Percentiles rank a stretch among this genome's conserved stretches.
These are phyloP conservation scores for Entamoeba dispar DNA, from an alignment of 208 protist genomes.

Conservation along the genomic window DNA sequence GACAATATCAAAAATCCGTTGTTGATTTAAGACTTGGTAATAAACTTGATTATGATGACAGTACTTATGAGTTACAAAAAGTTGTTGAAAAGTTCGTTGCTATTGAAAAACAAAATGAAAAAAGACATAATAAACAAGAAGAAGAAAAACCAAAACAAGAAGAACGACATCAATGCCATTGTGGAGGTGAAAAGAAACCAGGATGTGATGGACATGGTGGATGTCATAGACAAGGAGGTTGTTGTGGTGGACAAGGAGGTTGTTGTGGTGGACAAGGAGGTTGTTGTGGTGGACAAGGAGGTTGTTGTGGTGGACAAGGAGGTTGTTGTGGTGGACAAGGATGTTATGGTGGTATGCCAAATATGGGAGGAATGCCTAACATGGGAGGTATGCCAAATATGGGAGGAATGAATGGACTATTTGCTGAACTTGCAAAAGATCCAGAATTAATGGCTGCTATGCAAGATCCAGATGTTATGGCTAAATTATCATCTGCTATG, in stretches of 20 bases:
- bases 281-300: no score
- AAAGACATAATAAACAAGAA: neutral
- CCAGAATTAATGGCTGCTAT: neutral
- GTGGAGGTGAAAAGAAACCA: neutral
- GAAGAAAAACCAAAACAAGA: neutral
- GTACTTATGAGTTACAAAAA: neutral
- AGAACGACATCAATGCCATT: no score
- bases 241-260: neutral
- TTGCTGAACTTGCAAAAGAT: neutral
- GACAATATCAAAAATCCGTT: conserved; percentile 27
- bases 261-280: neutral
- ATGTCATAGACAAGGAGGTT: neutral
- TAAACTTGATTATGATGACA: neutral
- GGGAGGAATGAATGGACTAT: neutral
- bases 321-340: neutral
- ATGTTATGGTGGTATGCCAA: neutral
- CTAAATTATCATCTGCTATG: neutral
- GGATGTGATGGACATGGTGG: neutral
- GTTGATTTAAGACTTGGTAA: conserved; percentile 34
- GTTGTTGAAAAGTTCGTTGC: neutral
- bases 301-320: no score
- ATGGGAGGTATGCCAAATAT: neutral
- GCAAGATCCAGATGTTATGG: neutral
- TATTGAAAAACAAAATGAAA: neutral
- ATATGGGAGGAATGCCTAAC: neutral